Evolutionary conservation across 768 basidiomycete species (phyloP).

Genomic region (Boletus subparvulus): DNA sequence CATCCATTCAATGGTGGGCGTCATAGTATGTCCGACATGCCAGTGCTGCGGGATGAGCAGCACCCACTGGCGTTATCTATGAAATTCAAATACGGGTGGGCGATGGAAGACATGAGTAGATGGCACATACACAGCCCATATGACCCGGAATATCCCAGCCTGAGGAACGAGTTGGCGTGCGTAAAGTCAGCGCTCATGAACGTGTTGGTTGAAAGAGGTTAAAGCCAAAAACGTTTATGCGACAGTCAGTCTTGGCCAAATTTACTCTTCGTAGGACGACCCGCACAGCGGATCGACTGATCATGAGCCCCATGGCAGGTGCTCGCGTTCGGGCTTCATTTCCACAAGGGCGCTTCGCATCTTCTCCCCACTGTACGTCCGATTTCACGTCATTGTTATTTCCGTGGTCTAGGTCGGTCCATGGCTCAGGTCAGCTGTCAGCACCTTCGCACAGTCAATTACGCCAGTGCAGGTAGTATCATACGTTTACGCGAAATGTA

Average conservation of each 20-base stretch:
- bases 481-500: not conserved
- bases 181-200: not conserved
- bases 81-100: not conserved
- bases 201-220: not conserved
- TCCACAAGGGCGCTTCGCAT: not conserved
- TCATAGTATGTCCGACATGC: too few species aligned
- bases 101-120: not conserved
- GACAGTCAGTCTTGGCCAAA: not conserved
- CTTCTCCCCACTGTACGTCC: slow-evolving; percentile 4
- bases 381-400: not conserved
- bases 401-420: not conserved
- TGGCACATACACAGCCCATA: not conserved
- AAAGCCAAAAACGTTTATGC: not conserved
- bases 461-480: not conserved
- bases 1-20: too few species aligned
- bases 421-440: not conserved
- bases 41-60: too few species aligned
- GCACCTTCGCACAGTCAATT: not conserved
- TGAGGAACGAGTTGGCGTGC: not conserved
- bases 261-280: not conserved
- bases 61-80: not conserved
- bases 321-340: not conserved
- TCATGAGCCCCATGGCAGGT: not conserved
- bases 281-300: not conserved
- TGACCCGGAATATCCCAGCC: not conserved